Base-by-base conservation (phyloP, 768 basidiomycete genomes). In the Suillus placidus region DNA sequence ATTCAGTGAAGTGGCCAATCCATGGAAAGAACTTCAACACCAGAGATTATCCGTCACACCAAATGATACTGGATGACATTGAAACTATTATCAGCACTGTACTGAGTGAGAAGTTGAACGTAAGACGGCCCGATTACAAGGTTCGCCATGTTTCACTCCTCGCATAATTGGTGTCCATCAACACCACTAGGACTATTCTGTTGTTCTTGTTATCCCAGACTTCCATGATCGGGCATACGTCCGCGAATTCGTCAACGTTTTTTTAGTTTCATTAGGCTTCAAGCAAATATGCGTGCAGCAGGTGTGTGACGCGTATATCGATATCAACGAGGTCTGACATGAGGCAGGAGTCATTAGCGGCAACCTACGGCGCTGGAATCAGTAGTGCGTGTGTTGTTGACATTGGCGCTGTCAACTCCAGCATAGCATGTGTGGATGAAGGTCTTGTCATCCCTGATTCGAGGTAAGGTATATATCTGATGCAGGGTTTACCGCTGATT, bases 331-430 rank as follows among this genome's bases (percentile, higher is more conserved):
- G 12, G 18, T 32, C 32, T 61, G 26, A 67, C 16, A 40, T 1
- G 1, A 51, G 5, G 65, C 68, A 97, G 94, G 96, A 97, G 82
- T 91, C 94, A 4, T 81, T 97, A 47, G 92, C 93, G 40, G 95
- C 96, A 4, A 94, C 94, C 0, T 98, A 96, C 74, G 96, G 96
- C 26, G 95, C 97, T 8, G 97, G 97, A 8, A 89, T 99, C 61
- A 94, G 94, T 0, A 92, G 89, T 71, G 97, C 96, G 13, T 99
- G 97, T 72, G 93, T 99, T 6, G 92, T 99, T 42, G 94, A 99
- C 75, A 90, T 99, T 60, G 97, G 97, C 4, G 92, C 97, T 14
- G 84, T 82, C 18, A 87, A 84, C 63, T 95, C 93, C 2, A 94
- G 87, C 66, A 87, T 99, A 49, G 88, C 95, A 0, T 98, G 96